Conservation (phyloP, 1,284 basidiomycete genomes). For the Erythrobasidium hasegawianum region DNA sequence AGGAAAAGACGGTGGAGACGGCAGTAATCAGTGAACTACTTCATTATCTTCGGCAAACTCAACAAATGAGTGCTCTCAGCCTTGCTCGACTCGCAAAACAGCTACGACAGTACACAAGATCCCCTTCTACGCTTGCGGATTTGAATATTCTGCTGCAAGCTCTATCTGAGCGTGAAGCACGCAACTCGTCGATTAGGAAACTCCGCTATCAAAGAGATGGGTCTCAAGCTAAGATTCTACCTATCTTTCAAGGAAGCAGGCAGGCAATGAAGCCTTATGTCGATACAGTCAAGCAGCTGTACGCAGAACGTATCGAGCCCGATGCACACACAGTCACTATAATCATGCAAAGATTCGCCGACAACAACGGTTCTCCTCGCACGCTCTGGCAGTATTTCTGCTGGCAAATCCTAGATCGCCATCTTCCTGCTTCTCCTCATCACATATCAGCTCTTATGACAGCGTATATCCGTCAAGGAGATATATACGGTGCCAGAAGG, state of each 20-base stretch:
- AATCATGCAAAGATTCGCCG: conserved; percentile 25
- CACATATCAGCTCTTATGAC: conserved; percentile 40
- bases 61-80: background rate
- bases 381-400: conserved; percentile 43
- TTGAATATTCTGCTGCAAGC: background rate
- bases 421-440: conserved; percentile 36
- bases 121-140: background rate
- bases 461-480: conserved; percentile 38
- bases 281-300: background rate
- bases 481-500: conserved; percentile 37
- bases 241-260: background rate
- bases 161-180: background rate
- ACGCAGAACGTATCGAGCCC: background rate
- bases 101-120: background rate
- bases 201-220: background rate
- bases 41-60: background rate
- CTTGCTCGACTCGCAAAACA: background rate
- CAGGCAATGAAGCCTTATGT: background rate
- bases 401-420: conserved; percentile 39
- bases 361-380: conserved; percentile 16
- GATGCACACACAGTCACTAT: conserved; percentile 20
- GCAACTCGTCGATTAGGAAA: background rate
- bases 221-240: background rate
- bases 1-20: background rate
- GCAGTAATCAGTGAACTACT: background rate